Evolutionary conservation across 208 protist genomes (phyloP), one percentile per base, ranked within the genome.

Genomic region (Wallacemonas rigidus): DNA sequence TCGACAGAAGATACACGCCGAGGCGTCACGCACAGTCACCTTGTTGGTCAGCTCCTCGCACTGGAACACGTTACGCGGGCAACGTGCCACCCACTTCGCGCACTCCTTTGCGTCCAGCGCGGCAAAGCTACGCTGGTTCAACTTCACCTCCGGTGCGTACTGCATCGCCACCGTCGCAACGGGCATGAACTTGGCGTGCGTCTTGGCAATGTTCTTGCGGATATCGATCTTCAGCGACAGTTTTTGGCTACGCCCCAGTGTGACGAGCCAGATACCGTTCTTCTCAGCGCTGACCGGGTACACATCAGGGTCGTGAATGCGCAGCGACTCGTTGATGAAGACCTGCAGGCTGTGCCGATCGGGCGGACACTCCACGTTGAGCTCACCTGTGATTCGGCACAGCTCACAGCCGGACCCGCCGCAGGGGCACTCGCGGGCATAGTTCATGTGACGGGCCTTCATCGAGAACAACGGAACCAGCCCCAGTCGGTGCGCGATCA

Each of bases 161-260:
- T 90, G 92, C 93, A 98, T 98, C 39, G 95, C 89, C 38, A 98
- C 93, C 11, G 94, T 96, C 3, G 92, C 85, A 11, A 97, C 94
- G 1, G 97, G 94, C 86, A 95, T 97, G 90, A 98, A 99, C 87
- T 99, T 99, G 6, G 98, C 97, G 72, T 99, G 99, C 51, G 98
- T 95, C 82, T 99, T 99, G 44, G 96, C 98, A 48, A 99, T 98
- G 71, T 98, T 97, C 78, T 98, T 98, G 8, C 86, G 87, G n/a
- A 97, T 95, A 12, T 94, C 79, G 7, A 95, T 75, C 5, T 75
- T 74, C 45, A 97, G 67, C 41, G 88, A 85, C 38, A 98, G 71
- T 62, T 87, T 82, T 80, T 98, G 96, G 15, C 84, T 87, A 26
- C 89, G 85, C 6, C 83, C 90, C 7, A 98, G 86, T 17, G 91